Base-by-base conservation (phyloP, 306 rosid genomes). In the Canavalia ensiformis region DNA sequence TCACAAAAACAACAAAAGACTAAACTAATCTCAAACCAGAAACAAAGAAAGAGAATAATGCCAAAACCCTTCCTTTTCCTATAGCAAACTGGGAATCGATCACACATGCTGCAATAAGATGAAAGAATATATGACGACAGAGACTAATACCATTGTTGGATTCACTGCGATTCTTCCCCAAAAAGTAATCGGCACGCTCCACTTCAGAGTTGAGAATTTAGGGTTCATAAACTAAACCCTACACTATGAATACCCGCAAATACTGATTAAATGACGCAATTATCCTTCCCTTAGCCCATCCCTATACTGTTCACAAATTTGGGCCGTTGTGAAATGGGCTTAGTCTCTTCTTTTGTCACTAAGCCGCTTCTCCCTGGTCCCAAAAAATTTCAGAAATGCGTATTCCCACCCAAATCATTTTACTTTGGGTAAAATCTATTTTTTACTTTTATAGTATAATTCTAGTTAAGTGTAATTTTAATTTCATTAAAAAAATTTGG, bases 141-240 rank as follows among this genome's bases (percentile, higher is more conserved):
- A 41, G 82, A 52, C 45, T 9, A 76, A 6, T 78, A 78, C 82
- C 82, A 78, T 77, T 29, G 45, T 67, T 54, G 57, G 12, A 12
- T 78, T 52, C 37, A 50, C 57, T 54, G 33, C 28, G 34, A 54
- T 66, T 77, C 46, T 56, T 44, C 41, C 57, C 82, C 5, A 7
- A 29, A 4, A 28, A 39, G 12, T 31, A 49, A 51, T 63, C 81
- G 81, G 81, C 81, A 46, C 63, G 51, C 81, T 9, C 29, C 9
- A 8, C 12, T 59, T 0, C 25, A n/a, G 30, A n/a, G 18, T 7
- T 45, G 58, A 59, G 47, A 75, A 75, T n/a, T 77, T 51, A 42
- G 75, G 75, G 74, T 54, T 66, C 75, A 67, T 78, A 67, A 41
- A 78, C 57, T 55, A 78, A 78, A 5, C 67, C 75, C 75, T 76